phyloP scores from a whole-genome alignment of 2,329 filamentous ascomycete species.

The Botryosphaeria dothidea region DNA sequence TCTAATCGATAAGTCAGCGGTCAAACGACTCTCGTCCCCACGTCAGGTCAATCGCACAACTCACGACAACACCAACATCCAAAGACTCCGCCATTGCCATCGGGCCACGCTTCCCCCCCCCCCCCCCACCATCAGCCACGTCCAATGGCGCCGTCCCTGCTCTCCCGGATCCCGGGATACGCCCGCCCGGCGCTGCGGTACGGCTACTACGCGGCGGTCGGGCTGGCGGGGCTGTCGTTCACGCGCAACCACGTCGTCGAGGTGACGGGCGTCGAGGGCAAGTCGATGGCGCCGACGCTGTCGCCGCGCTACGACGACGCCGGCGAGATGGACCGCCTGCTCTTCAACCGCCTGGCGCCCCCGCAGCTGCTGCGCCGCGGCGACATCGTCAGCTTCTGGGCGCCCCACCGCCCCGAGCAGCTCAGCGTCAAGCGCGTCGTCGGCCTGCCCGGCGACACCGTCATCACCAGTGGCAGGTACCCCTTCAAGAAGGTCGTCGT shows the following conservation, averaged over 20 bases:
- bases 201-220: neutral
- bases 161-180: neutral
- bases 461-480: constrained; percentile 50
- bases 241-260: neutral
- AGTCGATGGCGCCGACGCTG: constrained; percentile 49
- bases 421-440: constrained; percentile 81
- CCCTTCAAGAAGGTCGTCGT: constrained; percentile 55
- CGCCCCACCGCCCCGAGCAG: constrained; percentile 67
- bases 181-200: neutral
- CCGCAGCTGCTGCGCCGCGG: constrained; percentile 38
- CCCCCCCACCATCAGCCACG: neutral
- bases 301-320: constrained; percentile 43
- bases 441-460: constrained; percentile 75
- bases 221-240: neutral
- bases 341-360: constrained; percentile 35
- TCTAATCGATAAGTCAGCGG: neutral
- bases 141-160: neutral
- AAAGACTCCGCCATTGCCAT: neutral
- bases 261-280: constrained; percentile 34
- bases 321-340: constrained; percentile 39
- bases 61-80: neutral
- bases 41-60: neutral
- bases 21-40: neutral
- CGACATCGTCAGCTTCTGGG: constrained; percentile 47
- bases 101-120: neutral